These are phyloP conservation scores for Ceratobasidium sp. DNA, from an alignment of 1,284 basidiomycete genomes.

Conservation along the genomic window DNA sequence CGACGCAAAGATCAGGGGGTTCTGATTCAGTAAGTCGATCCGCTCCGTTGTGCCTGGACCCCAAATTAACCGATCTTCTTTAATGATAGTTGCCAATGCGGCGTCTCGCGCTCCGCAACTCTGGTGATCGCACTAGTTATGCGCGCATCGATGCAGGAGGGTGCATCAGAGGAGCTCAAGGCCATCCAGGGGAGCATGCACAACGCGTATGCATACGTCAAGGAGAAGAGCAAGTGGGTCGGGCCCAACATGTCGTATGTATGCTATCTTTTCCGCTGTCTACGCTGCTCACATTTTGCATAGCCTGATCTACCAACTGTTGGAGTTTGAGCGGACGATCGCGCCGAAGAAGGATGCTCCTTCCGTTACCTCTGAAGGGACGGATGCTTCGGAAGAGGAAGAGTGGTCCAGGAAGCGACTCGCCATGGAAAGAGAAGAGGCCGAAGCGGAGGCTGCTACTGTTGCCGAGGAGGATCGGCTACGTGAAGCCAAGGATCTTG, in stretches of 20 bases:
- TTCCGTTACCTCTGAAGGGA: slow-evolving; percentile 59
- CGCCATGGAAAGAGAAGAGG: slow-evolving; percentile 71
- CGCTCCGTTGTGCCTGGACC: slow-evolving; percentile 32
- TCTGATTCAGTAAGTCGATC: slow-evolving; percentile 76
- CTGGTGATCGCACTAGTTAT: slow-evolving; percentile 94
- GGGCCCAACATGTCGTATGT: slow-evolving; percentile 97
- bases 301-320: slow-evolving; percentile 94
- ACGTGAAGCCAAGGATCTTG: slow-evolving; percentile 75
- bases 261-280: slow-evolving; percentile 45
- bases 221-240: slow-evolving; percentile 86
- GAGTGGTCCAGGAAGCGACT: slow-evolving; percentile 82
- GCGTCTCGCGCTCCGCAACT: slow-evolving; percentile 94
- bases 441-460: slow-evolving; percentile 53
- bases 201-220: slow-evolving; percentile 90
- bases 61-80: slow-evolving; percentile 42
- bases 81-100: slow-evolving; percentile 86
- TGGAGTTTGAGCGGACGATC: slow-evolving; percentile 90
- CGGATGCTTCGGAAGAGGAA: slow-evolving; percentile 69
- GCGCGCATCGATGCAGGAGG: slow-evolving; percentile 84
- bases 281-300: slow-evolving; percentile 44
- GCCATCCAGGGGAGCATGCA: slow-evolving; percentile 82
- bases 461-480: slow-evolving; percentile 37
- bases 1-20: slow-evolving; percentile 78
- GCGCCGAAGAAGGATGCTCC: slow-evolving; percentile 56
- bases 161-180: slow-evolving; percentile 75